Base-by-base conservation (phyloP, 345 rosid genomes). In the Litchi chinensis region DNA sequence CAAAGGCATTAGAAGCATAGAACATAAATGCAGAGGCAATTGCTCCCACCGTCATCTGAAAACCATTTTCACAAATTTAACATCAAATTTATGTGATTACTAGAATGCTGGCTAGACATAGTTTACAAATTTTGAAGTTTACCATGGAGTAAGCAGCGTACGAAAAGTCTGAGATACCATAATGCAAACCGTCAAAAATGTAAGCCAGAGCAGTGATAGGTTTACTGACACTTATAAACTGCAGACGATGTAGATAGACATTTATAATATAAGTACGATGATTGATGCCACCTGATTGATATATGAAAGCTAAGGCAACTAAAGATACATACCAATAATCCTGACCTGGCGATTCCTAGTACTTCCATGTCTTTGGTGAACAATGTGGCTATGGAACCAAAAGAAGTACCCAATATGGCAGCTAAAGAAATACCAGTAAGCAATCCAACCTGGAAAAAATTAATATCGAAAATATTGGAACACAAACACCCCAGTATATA, bases 61-160 rank as follows among this genome's bases (percentile, higher is more conserved):
- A 16, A 70, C 37, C 59, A 62, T 63, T 65, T 5, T 40, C 18
- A 44, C 28, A 40, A 22, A 11, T 43, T 48, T 28, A 65, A 43
- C 18, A 46, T 18, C 2, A 5, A 48, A 10, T 65, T 19, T 19
- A 6, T 32, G 63, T n/a, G 52, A 66, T 48, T 46, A 66, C 54
- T 66, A 52, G 21, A 50, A 50, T 57, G 63, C 40, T 26, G n/a
- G 9, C 8, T 15, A 65, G 70, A 74, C 5, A 15, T 11, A 62
- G 70, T 21, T 48, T 6, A 52, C 1, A 22, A 32, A n/a, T 26
- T 24, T 56, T 54, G 37, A 21, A 39, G 60, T 56, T 79, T 84
- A 86, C 90, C 89, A 79, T 84, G 7, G 91, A 86, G 79, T 70
- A 82, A n/a, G 91, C 91, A 19, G 89, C 87, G 28, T 79, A 86